Conservation (phyloP, 176 grass and related monocot genomes). For the Carex cristatella region DNA sequence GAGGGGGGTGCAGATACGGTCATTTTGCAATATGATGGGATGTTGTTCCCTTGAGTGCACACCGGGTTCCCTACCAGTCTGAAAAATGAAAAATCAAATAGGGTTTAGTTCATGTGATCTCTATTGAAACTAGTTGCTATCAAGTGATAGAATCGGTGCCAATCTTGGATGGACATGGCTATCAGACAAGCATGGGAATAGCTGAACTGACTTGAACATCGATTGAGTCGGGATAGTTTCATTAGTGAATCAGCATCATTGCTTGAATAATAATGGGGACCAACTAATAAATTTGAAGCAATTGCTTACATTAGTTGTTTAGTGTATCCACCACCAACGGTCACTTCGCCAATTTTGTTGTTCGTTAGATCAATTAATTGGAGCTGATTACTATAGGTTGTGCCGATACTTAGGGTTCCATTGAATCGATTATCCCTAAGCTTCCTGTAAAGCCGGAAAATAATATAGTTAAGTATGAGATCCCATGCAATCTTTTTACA, state of each 20-base stretch:
- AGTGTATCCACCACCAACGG: conserved; percentile 28
- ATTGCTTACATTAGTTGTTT: conserved; percentile 50
- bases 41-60: conserved; percentile 23
- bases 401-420: conserved; percentile 50
- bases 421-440: conserved; percentile 58
- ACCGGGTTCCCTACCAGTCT: conserved; percentile 69
- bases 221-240: neutral
- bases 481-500: neutral
- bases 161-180: neutral
- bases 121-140: neutral
- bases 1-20: conserved; percentile 5
- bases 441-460: conserved; percentile 37
- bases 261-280: neutral
- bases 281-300: neutral
- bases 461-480: neutral
- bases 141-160: neutral
- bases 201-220: neutral
- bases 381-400: conserved; percentile 43
- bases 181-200: neutral
- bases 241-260: neutral
- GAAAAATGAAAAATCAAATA: neutral
- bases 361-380: conserved; percentile 57
- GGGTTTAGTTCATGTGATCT: neutral
- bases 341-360: conserved; percentile 29
- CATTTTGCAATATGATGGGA: conserved; percentile 35